Evolutionary conservation across 78 protist species (phyloP).

Genomic region (Dictyostelium citrinum): DNA sequence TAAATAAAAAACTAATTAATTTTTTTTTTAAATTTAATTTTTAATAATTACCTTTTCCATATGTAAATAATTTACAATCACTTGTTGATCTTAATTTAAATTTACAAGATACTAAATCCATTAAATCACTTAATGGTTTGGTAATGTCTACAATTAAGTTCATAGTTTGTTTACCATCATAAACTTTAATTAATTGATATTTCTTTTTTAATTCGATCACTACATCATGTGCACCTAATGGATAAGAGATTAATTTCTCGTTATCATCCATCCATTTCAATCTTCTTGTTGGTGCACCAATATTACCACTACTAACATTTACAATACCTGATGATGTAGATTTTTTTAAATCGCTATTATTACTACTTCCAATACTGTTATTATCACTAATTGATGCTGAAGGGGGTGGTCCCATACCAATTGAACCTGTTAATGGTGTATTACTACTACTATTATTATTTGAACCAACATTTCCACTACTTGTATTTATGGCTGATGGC

Average conservation of each 20-base stretch:
- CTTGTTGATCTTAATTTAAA: conserved; percentile 10
- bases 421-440: neutral
- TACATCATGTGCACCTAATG: conserved; percentile 27
- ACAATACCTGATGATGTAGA: neutral
- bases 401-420: neutral
- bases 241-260: conserved; percentile 25
- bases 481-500: neutral
- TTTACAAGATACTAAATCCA: conserved; percentile 40
- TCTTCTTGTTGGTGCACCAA: neutral
- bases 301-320: too few species aligned
- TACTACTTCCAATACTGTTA: neutral
- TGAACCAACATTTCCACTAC: neutral
- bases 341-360: neutral
- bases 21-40: too few species aligned
- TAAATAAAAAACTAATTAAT: too few species aligned
- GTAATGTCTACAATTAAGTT: conserved; percentile 19
- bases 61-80: conserved; percentile 12
- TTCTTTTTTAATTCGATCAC: conserved; percentile 29
- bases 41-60: conserved; percentile 1
- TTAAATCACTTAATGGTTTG: conserved; percentile 1
- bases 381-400: neutral
- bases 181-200: conserved; percentile 26
- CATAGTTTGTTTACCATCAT: neutral
- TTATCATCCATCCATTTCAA: conserved; percentile 67
- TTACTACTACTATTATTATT: neutral